phyloP scores from a whole-genome alignment of 2,329 filamentous ascomycete genomes.

The Cryphonectria naterciae region DNA sequence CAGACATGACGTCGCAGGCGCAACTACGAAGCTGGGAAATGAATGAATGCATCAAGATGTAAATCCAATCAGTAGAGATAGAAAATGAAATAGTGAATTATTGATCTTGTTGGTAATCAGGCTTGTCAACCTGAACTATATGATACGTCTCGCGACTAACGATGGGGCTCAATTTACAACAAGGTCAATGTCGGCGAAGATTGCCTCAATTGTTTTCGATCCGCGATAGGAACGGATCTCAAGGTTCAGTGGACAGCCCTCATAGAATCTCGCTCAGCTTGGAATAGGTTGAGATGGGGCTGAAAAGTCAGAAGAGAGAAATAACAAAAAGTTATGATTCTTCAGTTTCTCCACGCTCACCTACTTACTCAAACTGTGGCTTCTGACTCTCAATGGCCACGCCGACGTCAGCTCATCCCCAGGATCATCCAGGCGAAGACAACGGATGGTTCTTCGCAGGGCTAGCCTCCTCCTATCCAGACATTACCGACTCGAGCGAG shows the following conservation, averaged over 20 bases:
- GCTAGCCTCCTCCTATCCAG: slow-evolving; percentile 25
- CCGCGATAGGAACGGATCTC: background rate
- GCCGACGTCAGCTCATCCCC: background rate
- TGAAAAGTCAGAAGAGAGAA: background rate
- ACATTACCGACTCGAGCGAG: slow-evolving; percentile 26
- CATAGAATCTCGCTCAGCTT: background rate
- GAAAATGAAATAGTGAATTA: too few species aligned
- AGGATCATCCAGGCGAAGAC: background rate
- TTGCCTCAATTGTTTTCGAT: background rate
- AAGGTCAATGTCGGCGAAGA: slow-evolving; percentile 1
- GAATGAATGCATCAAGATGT: background rate
- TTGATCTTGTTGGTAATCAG: background rate
- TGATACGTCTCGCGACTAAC: too few species aligned
- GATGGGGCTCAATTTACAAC: background rate
- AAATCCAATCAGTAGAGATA: too few species aligned
- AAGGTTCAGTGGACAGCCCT: background rate
- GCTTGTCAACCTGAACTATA: background rate
- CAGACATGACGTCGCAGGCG: background rate
- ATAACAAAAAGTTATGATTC: background rate
- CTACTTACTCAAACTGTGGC: background rate
- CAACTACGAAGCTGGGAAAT: background rate
- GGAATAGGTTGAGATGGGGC: background rate
- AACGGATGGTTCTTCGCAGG: slow-evolving; percentile 26
- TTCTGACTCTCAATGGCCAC: slow-evolving; percentile 10
- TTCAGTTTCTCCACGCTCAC: background rate